Conservation (phyloP, 2,329 filamentous ascomycete species). For the Microdochium paspali region DNA sequence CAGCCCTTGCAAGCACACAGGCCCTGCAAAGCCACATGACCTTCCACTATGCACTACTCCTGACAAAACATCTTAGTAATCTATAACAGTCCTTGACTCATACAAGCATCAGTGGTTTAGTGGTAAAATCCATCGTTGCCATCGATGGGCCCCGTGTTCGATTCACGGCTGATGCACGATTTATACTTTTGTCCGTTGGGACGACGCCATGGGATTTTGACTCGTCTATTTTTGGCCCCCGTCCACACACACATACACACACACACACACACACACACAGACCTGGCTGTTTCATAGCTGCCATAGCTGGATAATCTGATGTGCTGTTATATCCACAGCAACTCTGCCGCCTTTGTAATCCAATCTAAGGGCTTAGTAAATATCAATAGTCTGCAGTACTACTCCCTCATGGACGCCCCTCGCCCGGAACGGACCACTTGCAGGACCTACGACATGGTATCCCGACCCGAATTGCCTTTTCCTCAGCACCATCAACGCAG, state of each 20-base stretch:
- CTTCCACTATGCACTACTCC: no score
- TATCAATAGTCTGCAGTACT: neutral
- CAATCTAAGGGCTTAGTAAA: neutral
- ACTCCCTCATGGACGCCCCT: neutral
- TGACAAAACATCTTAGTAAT: no score
- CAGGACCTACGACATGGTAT: neutral
- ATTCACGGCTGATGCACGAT: constrained; percentile 33
- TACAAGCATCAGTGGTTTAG: constrained; percentile 34
- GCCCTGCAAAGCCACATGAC: no score
- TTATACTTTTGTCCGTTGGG: no score
- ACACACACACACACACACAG: no score
- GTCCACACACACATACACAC: no score
- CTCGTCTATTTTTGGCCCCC: neutral
- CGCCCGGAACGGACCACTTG: neutral
- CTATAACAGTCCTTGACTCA: no score
- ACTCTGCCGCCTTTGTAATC: no score
- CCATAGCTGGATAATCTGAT: no score
- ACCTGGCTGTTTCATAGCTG: no score
- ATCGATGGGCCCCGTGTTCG: constrained; percentile 40
- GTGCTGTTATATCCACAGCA: no score
- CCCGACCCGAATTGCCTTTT: neutral
- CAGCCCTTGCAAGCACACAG: no score
- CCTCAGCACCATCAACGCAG: neutral
- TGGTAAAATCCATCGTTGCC: constrained; percentile 45
- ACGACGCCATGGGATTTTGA: neutral